Base-by-base conservation (phyloP, 2,329 filamentous ascomycete genomes). In the Hypoxylon sp. region DNA sequence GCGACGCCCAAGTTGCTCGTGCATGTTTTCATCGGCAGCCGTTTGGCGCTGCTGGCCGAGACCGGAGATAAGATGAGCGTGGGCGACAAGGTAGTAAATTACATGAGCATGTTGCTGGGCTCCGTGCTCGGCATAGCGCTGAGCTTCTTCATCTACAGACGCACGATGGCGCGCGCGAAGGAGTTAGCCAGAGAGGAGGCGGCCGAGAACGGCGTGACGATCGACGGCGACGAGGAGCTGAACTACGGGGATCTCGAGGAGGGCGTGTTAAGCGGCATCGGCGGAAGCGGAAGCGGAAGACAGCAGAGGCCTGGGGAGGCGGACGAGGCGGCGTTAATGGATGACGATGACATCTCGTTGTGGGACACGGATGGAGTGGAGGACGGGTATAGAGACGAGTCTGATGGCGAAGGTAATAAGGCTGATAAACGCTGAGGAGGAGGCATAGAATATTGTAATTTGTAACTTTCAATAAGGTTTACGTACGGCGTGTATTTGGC, bases 21-120 rank as follows among this genome's bases (percentile, higher is more conserved):
- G 55, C 93, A 97, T 78, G 89, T 97, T 74, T 99, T 98, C 81
- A 94, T 99, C 75, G 96, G 96, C 68, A 91, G 88, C 76, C 88
- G 94, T 61, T 84, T 99, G 14, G 94, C 93, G 48, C 85, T 91
- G 57, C 88, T 99, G 35, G 93, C 92, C n/a, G 92, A 97, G 74
- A 87, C 89, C 63, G 92, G 91, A 70, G 93, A 93, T 77, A 88
- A 91, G 73, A 98, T 98, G 95, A 90, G 92, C 67, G 81, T 87
- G 2, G 86, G 86, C 70, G 92, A 93, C 70, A 96, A 94, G 79
- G 86, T 89, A 29, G 84, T 98, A 75, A 97, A 96, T 81, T 97
- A 97, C 78, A 80, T 91, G 24, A 91, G 90, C 81, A 98, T 98
- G 80, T 77, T 89, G 13, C 80, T 94, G 64, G 92, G 93, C 29